A percentile compares a stretch with the other conserved stretches of the same genome.
These are phyloP conservation scores for Mucor lusitanicus DNA, from an alignment of 371 early-diverging fungal genomes.

Conservation along the genomic window DNA sequence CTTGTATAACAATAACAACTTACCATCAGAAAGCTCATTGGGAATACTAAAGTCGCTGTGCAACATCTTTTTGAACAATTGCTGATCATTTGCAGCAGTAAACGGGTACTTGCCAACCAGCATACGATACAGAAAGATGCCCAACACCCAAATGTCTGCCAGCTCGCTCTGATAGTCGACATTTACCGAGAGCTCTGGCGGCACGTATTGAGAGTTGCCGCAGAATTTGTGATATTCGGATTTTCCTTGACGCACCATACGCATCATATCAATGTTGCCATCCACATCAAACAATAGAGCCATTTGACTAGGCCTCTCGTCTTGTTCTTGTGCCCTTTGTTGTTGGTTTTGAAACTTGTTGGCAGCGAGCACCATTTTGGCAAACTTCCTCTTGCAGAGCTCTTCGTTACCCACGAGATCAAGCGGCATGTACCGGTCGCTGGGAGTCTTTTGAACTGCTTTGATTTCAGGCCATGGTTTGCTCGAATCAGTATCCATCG, in stretches of 20 bases:
- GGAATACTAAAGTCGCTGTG: slow-evolving; percentile 42
- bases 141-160: slow-evolving; percentile 49
- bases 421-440: slow-evolving; percentile 24
- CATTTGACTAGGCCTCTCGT: slow-evolving; percentile 26
- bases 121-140: slow-evolving; percentile 43
- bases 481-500: not conserved
- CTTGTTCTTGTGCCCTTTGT: not conserved
- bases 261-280: slow-evolving; percentile 33
- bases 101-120: slow-evolving; percentile 44
- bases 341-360: slow-evolving; percentile 24
- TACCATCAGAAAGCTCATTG: slow-evolving; percentile 39
- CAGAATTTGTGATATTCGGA: slow-evolving; percentile 33
- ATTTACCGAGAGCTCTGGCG: slow-evolving; percentile 34
- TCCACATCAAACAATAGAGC: slow-evolving; percentile 30
- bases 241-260: slow-evolving; percentile 25
- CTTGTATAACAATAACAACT: not conserved
- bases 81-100: slow-evolving; percentile 36
- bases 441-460: slow-evolving; percentile 13
- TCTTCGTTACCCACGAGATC: slow-evolving; percentile 33
- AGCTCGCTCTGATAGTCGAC: slow-evolving; percentile 26
- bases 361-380: slow-evolving; percentile 39
- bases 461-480: slow-evolving; percentile 15
- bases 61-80: slow-evolving; percentile 42
- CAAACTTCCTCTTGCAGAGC: slow-evolving; percentile 36
- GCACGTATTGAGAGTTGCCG: slow-evolving; percentile 40